Base-by-base conservation (phyloP, 2,329 filamentous ascomycete genomes). In the Fusarium secorum region DNA sequence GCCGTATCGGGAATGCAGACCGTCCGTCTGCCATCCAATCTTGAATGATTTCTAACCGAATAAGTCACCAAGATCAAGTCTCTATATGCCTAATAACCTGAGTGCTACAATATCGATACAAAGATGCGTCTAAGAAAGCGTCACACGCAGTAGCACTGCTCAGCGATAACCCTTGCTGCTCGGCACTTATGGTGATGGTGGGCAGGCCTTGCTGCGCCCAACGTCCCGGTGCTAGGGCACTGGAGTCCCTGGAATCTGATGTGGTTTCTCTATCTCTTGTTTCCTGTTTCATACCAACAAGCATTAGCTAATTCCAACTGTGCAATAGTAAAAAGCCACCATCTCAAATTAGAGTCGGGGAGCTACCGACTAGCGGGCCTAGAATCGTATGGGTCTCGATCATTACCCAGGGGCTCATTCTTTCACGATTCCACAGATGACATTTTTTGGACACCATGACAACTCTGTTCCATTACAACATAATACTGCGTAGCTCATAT, bases 151-250 rank as follows among this genome's bases (percentile, higher is more conserved):
- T 33, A 53, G 44, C 39, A 41, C 52, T 64, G 58, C 60, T 71
- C 63, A 64, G 64, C 72, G 33, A 41, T 56, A 44, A 70, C 56
- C 72, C 72, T 66, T 66, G 72, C 51, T 63, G 38, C 54, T 71
- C 72, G 72, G 72, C 70, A 74, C 70, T 69, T 75, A 69, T 65
- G 54, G 61, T 53, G 42, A 41, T 70, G 67, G 67, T 70, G 62
- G 62, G 60, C 52, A 64, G 70, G 56, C 56, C 56, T 42, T 64
- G 60, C 73, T 75, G 73, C 73, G 68, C 63, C 73, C 60, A 70
- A 51, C 54, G 70, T 66, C 71, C 68, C 59, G 68, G 55, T 66
- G 56, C 60, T 71, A 38, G 64, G 64, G 46, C 61, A 68, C 56
- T 63, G 59, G 49, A 53, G 41, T 60, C 52, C 46, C 63, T 71